Evolutionary conservation across 352 stramenopile genomes (phyloP).

Genomic region (Globisporangium radiosum): DNA sequence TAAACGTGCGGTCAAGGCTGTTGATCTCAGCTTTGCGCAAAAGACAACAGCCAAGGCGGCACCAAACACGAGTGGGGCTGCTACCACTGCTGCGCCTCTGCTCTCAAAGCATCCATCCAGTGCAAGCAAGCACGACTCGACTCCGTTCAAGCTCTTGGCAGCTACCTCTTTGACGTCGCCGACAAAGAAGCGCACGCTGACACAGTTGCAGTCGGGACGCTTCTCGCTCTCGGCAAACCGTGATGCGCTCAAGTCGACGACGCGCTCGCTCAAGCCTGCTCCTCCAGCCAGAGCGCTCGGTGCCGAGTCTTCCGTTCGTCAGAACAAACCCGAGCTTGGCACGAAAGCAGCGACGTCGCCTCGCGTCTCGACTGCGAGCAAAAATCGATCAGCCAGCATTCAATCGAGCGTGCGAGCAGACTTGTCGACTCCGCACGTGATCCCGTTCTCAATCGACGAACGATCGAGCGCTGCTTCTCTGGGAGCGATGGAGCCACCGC

Average conservation of each 20-base stretch:
- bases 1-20: no score
- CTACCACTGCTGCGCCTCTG: no score
- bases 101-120: background rate
- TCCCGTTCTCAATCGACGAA: slow-evolving; percentile 6
- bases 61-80: no score
- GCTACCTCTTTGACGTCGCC: background rate
- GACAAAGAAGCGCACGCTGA: slow-evolving; percentile 13
- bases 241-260: background rate
- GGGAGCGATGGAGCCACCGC: background rate
- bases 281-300: slow-evolving; percentile 1
- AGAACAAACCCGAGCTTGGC: no score
- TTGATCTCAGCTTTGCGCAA: no score
- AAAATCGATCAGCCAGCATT: no score
- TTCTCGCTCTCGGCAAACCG: slow-evolving; percentile 5
- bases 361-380: no score
- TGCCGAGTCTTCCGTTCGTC: background rate
- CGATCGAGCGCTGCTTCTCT: background rate
- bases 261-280: slow-evolving; percentile 2
- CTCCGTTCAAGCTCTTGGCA: background rate
- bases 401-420: no score
- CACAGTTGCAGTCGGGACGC: slow-evolving; percentile 4
- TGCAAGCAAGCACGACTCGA: background rate
- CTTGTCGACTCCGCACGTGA: slow-evolving; percentile 6
- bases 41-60: no score
- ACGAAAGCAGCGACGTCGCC: no score